Evolutionary conservation across 2,329 filamentous ascomycete genomes (phyloP).

Genomic region (Hypoxylon sp.): DNA sequence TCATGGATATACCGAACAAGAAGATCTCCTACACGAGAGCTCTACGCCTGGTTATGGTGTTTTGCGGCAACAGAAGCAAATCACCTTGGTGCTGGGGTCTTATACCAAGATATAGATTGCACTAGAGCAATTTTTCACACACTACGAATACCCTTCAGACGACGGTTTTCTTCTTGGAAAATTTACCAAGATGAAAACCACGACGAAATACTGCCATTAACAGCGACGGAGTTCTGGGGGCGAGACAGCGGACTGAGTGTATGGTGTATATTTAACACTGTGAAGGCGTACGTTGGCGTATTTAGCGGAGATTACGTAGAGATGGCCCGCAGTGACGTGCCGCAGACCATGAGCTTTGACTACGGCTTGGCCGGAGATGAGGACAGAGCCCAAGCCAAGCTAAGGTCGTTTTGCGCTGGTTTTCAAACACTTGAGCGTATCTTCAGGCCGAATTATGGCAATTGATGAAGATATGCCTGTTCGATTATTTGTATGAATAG

Average conservation of each 20-base stretch:
- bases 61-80: not conserved
- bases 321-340: not conserved
- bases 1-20: too few relatives aligned
- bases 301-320: not conserved
- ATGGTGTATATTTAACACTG: not conserved
- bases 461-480: constrained; percentile 57
- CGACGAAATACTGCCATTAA: not conserved
- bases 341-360: not conserved
- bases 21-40: not conserved
- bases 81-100: not conserved
- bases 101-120: not conserved
- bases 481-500: constrained; percentile 23
- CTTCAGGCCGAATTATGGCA: constrained; percentile 61
- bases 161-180: not conserved
- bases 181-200: not conserved
- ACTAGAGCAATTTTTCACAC: not conserved
- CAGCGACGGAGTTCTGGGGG: constrained; percentile 2
- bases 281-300: not conserved
- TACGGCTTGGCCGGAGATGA: not conserved
- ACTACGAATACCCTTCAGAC: not conserved
- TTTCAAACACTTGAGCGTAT: constrained; percentile 46
- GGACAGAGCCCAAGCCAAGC: not conserved
- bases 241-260: not conserved
- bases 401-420: not conserved
- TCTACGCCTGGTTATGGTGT: not conserved